Percentiles rank a stretch among this genome's conserved stretches.
phyloP scores from a whole-genome alignment of 2,329 filamentous ascomycete species.

The Pezicula neosporulosa region DNA sequence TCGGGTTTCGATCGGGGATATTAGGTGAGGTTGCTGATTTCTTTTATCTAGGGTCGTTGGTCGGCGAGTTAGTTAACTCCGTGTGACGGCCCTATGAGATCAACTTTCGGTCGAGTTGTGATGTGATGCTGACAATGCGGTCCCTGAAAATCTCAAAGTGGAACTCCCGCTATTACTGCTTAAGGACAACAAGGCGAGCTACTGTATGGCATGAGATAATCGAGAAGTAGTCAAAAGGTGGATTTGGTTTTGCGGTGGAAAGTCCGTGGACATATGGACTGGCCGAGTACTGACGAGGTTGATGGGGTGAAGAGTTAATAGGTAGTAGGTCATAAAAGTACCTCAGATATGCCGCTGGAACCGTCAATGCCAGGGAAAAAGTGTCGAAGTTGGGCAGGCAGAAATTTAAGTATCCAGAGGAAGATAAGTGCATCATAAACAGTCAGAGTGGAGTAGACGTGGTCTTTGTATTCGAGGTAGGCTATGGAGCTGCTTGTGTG shows the following conservation, averaged over 20 bases:
- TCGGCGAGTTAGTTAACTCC: not conserved
- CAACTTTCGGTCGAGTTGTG: too few relatives aligned
- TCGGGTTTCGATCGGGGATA: not conserved
- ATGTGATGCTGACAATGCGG: too few relatives aligned
- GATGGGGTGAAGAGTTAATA: too few relatives aligned
- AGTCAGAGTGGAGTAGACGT: slow-evolving; percentile 7
- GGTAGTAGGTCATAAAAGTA: too few relatives aligned
- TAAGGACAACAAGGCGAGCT: not conserved
- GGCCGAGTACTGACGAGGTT: too few relatives aligned
- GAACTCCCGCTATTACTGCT: not conserved
- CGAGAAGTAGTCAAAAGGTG: not conserved
- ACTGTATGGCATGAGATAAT: not conserved
- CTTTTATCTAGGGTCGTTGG: not conserved
- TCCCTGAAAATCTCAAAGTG: too few relatives aligned
- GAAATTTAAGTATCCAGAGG: not conserved
- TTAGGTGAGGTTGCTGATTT: not conserved
- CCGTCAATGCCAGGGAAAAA: not conserved
- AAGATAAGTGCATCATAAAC: not conserved
- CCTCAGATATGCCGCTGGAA: not conserved
- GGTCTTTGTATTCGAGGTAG: slow-evolving; percentile 5
- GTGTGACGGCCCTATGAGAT: not conserved
- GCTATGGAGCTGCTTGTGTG: slow-evolving; percentile 1
- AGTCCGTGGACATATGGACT: not conserved
- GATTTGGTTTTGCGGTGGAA: not conserved
- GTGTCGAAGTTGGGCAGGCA: slow-evolving; percentile 3